Base-by-base conservation (phyloP, 75 land plant genomes). In the Sequoiadendron giganteum region DNA sequence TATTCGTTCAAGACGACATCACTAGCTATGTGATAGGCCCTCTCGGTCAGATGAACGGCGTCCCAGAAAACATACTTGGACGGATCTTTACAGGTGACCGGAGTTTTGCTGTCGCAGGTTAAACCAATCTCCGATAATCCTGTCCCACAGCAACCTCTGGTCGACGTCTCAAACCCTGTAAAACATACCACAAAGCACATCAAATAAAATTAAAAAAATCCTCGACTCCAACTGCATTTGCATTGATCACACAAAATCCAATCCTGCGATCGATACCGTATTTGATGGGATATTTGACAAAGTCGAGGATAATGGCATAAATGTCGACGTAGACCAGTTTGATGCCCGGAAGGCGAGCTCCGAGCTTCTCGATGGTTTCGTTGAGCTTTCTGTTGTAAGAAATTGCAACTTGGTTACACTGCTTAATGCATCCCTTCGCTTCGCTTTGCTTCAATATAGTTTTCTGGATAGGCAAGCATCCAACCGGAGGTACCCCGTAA, bases 61-160 rank as follows among this genome's bases (percentile, higher is more conserved):
- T 96, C 95, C 97, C 97, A 96, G 77, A 96, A 96, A 25, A 96
- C 89, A 73, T 94, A 93, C 61, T 88, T 93, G 8, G 91, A 47
- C 5, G 75, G 87, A 86, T 96, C 86, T 45, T 81, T 1, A 75
- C 95, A 95, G 15, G 91, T 88, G 1, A 39, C 19, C 6, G 93
- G 55, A 32, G 85, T 86, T 21, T 55, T 80, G 5, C 13, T 39
- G 85, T 95, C 94, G 83, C 96, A 96, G 5, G 89, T 34, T 8
- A 92, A 14, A 0, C 90, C 88, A 0, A 89, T 93, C 85, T 96
- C 97, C 30, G 93, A 2, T 0, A 10, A 25, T 36, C 97, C 97
- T 0, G 92, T 92, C 0, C 97, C 97, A 73, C 96, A 96, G 88
- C 97, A 96, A 0, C 96, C 97, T 84, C 78, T 89, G 48, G 52